Conservation (phyloP, 495 filamentous ascomycete species). For the Hyaloscypha finlandica region DNA sequence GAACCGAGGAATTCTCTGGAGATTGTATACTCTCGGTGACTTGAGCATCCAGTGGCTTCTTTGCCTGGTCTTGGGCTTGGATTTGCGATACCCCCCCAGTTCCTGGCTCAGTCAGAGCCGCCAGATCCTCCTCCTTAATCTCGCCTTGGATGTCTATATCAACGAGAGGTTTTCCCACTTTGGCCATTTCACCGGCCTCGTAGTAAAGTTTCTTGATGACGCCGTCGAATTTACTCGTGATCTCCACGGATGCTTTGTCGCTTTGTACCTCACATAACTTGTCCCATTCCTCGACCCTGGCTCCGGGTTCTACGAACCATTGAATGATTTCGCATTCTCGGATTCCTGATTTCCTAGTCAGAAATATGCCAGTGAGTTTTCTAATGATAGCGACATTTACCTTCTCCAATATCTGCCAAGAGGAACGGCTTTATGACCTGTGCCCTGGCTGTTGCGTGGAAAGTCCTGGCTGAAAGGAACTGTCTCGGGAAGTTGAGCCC, state of each 20-base stretch:
- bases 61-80: constrained; percentile 4
- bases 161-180: constrained; percentile 83
- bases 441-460: constrained; percentile 61
- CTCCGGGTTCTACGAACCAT: constrained; percentile 98
- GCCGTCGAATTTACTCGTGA: constrained; percentile 91
- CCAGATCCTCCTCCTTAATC: constrained; percentile 48
- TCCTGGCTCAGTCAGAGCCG: constrained; percentile 34
- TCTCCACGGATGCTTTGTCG: constrained; percentile 99
- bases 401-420: constrained; percentile 96
- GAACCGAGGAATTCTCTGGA: not conserved
- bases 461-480: constrained; percentile 37
- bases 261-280: constrained; percentile 97
- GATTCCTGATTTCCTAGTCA: constrained; percentile 63
- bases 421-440: constrained; percentile 80
- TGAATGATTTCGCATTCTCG: constrained; percentile 98
- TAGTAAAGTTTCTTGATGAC: constrained; percentile 97
- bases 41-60: not conserved
- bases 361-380: not conserved
- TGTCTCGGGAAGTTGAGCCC: constrained; percentile 34
- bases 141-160: constrained; percentile 72
- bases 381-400: constrained; percentile 44
- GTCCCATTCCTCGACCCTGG: constrained; percentile 96
- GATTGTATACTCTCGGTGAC: not conserved
- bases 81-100: constrained; percentile 22
- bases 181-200: constrained; percentile 92